A percentile compares a stretch with the other conserved stretches of the same genome.
Conservation (phyloP, 306 rosid genomes). For the Vigna radiata region DNA sequence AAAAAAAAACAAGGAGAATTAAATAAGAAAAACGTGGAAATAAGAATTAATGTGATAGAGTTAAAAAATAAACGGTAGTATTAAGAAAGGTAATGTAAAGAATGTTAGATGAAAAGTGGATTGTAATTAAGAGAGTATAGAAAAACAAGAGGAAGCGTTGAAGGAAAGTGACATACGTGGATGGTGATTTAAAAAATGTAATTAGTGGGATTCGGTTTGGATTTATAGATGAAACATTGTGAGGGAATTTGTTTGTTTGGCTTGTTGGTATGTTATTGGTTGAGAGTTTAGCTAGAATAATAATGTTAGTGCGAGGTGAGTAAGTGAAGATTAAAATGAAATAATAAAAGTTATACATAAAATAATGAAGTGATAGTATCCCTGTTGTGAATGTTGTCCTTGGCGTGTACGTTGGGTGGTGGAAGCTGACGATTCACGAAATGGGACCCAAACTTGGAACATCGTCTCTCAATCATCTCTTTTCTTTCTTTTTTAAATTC, state of each 20-base stretch:
- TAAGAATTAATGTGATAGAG: not conserved
- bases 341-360: slow-evolving; percentile 10
- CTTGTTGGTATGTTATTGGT: slow-evolving; percentile 14
- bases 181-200: slow-evolving; percentile 36
- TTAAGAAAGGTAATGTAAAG: not conserved
- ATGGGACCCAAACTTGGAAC: slow-evolving; percentile 45
- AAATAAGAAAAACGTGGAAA: not conserved
- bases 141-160: slow-evolving; percentile 28
- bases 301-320: slow-evolving; percentile 49
- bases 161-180: slow-evolving; percentile 47
- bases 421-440: slow-evolving; percentile 51
- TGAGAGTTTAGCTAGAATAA: slow-evolving; percentile 49
- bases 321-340: slow-evolving; percentile 39
- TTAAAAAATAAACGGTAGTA: not conserved
- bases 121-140: not conserved
- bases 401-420: slow-evolving; percentile 75
- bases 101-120: not conserved
- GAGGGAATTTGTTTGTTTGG: slow-evolving; percentile 28
- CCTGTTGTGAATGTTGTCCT: slow-evolving; percentile 51
- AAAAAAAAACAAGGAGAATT: not conserved
- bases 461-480: not conserved
- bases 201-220: slow-evolving; percentile 78
- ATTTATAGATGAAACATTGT: slow-evolving; percentile 48
- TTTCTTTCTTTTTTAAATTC: not conserved
- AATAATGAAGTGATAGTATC: slow-evolving; percentile 39